phyloP scores from a whole-genome alignment of 768 basidiomycete genomes.

The Boletus rubropictus region DNA sequence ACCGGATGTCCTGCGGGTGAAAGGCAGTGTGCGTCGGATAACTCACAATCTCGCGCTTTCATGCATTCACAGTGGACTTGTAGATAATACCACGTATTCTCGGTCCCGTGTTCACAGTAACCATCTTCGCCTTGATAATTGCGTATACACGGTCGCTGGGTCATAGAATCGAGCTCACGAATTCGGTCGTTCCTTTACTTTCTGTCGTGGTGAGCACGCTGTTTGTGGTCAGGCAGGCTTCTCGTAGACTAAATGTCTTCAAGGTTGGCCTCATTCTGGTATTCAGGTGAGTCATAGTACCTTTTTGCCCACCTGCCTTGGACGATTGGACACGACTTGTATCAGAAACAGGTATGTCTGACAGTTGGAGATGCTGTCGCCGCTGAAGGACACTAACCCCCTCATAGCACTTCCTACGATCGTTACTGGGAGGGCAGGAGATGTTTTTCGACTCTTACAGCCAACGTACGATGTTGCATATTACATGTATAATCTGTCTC shows the following conservation, averaged over 20 bases:
- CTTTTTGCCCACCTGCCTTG: neutral
- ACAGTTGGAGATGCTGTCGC: neutral
- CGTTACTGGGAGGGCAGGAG: conserved; percentile 88
- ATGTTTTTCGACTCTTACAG: conserved; percentile 64
- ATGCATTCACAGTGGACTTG: conserved; percentile 4
- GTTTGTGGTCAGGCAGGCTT: neutral
- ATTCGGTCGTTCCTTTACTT: conserved; percentile 80
- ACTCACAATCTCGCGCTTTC: neutral
- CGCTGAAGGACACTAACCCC: neutral
- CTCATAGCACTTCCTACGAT: conserved; percentile 71
- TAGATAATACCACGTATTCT: conserved; percentile 68
- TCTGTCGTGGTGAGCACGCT: conserved; percentile 74
- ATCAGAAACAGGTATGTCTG: conserved; percentile 57
- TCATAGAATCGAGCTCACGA: conserved; percentile 59
- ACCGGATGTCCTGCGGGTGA: conserved; percentile 77
- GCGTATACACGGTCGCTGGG: conserved; percentile 57
- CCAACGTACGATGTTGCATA: conserved; percentile 41
- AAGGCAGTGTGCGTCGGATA: conserved; percentile 63
- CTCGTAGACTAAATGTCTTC: conserved; percentile 1
- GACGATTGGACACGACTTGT: neutral
- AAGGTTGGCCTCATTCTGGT: conserved; percentile 87
- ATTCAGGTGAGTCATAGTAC: conserved; percentile 52
- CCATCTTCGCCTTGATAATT: conserved; percentile 60
- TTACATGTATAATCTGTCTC: neutral
- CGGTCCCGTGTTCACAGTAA: conserved; percentile 82